A percentile compares a stretch with the other conserved stretches of the same genome.
Conservation (phyloP, 2,329 filamentous ascomycete genomes). For the Hypomyces perniciosus region DNA sequence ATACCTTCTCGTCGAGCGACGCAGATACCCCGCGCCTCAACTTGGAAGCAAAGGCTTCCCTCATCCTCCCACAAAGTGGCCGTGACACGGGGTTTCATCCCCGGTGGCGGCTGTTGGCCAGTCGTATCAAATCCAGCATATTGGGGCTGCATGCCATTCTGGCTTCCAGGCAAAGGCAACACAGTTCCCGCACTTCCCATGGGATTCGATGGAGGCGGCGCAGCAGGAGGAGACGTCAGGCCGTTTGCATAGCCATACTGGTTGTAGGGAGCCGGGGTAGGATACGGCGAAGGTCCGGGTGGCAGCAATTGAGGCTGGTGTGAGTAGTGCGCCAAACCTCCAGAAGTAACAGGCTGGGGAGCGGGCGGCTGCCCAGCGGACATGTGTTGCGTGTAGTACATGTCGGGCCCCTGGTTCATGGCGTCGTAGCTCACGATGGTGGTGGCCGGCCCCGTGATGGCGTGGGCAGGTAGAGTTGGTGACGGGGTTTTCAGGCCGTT, state of each 20-base stretch:
- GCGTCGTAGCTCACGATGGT: slow-evolving; percentile 32
- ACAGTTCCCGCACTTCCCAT: slow-evolving; percentile 60
- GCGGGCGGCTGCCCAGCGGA: slow-evolving; percentile 68
- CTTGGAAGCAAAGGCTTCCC: slow-evolving; percentile 94
- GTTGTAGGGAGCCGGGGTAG: slow-evolving; percentile 51
- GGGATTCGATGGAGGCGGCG: slow-evolving; percentile 59
- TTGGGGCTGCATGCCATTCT: slow-evolving; percentile 45
- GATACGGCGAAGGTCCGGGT: slow-evolving; percentile 64
- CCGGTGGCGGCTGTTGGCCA: slow-evolving; percentile 86
- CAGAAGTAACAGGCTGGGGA: slow-evolving; percentile 70
- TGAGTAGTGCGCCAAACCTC: slow-evolving; percentile 69
- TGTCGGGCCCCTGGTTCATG: slow-evolving; percentile 84
- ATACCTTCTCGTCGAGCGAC: slow-evolving; percentile 88
- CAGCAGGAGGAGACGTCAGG: slow-evolving; percentile 71
- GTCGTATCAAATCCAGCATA: slow-evolving; percentile 70
- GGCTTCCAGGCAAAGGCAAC: slow-evolving; percentile 61
- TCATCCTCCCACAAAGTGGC: slow-evolving; percentile 98
- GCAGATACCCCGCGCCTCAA: slow-evolving; percentile 92
- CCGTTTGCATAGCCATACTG: slow-evolving; percentile 73
- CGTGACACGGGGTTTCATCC: slow-evolving; percentile 94
- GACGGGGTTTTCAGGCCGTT: slow-evolving; percentile 73
- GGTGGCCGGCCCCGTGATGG: slow-evolving; percentile 26
- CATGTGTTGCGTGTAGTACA: slow-evolving; percentile 81
- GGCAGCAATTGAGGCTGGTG: slow-evolving; percentile 72
- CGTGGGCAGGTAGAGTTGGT: slow-evolving; percentile 54